Evolutionary conservation across 805 yeast species (phyloP).

Genomic region (Zygoascus ofunaensis): DNA sequence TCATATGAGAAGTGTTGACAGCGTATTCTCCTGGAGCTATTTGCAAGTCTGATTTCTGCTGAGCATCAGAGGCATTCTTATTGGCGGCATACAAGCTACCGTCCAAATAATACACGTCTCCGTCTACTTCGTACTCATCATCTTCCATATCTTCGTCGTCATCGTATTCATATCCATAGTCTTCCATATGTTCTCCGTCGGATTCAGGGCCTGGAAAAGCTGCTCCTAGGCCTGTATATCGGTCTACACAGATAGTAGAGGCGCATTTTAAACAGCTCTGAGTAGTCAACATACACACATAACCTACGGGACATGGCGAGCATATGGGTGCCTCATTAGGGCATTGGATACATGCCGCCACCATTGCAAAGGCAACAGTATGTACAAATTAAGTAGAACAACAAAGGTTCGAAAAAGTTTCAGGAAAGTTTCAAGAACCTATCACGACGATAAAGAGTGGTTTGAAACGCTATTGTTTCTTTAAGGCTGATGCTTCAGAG

Average conservation of each 20-base stretch:
- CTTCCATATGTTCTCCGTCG: neutral
- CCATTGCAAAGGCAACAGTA: too few relatives aligned
- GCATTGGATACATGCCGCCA: constrained; percentile 11
- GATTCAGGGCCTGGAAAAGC: neutral
- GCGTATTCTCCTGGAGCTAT: neutral
- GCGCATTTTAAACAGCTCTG: constrained; percentile 15
- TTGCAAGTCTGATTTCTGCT: neutral
- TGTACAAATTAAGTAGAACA: too few relatives aligned
- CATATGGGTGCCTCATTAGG: constrained; percentile 12
- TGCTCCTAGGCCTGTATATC: constrained; percentile 2
- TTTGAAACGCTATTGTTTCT: too few relatives aligned
- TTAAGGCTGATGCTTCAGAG: too few relatives aligned
- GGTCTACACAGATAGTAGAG: constrained; percentile 9
- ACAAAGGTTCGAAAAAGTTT: too few relatives aligned
- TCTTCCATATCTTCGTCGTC: neutral
- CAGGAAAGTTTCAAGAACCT: too few relatives aligned
- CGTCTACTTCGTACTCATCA: too few relatives aligned
- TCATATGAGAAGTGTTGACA: constrained; percentile 1
- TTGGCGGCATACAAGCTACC: neutral
- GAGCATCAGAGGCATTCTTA: neutral
- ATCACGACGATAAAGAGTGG: too few relatives aligned
- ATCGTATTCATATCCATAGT: neutral
- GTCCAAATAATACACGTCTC: neutral
- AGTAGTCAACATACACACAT: constrained; percentile 12
- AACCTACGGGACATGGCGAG: constrained; percentile 11